Evolutionary conservation across 1,284 basidiomycete genomes (phyloP).

Genomic region (Pseudozyma pruni): DNA sequence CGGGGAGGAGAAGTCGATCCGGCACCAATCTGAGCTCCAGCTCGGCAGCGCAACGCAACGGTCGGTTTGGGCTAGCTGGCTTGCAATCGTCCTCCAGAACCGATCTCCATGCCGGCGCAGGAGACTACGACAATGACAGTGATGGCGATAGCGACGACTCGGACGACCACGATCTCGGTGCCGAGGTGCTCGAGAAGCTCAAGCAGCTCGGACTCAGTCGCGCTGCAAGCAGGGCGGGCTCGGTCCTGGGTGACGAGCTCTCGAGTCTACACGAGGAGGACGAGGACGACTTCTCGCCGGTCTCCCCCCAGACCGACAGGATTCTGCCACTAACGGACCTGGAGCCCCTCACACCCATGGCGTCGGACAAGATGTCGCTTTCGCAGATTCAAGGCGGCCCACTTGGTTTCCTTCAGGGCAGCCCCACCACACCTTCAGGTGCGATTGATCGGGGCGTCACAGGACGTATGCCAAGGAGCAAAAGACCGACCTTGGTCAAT

Average conservation of each 20-base stretch:
- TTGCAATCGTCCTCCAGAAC: conserved; percentile 10
- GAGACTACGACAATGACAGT: conserved; percentile 28
- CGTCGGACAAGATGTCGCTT: conserved; percentile 20
- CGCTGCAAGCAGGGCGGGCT: conserved; percentile 49
- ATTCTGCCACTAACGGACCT: conserved; percentile 11
- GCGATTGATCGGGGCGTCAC: conserved; percentile 22
- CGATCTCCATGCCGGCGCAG: conserved; percentile 15
- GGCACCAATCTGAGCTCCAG: conserved; percentile 35
- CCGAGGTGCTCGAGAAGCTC: conserved; percentile 47
- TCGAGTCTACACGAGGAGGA: conserved; percentile 49
- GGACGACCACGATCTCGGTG: conserved; percentile 37
- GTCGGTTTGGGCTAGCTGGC: conserved; percentile 18
- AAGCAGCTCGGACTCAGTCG: conserved; percentile 47
- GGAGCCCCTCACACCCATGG: conserved; percentile 34
- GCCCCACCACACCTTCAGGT: conserved; percentile 22
- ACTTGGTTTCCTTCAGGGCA: background rate
- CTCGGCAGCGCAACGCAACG: conserved; percentile 36
- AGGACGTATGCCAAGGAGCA: conserved; percentile 39
- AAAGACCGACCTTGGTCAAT: conserved; percentile 30
- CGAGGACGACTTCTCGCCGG: conserved; percentile 42
- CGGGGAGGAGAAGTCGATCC: conserved; percentile 29
- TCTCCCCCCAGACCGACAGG: conserved; percentile 34
- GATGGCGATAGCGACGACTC: conserved; percentile 46
- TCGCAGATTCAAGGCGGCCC: conserved; percentile 4
- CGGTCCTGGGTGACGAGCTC: conserved; percentile 49